phyloP scores from a whole-genome alignment of 2,329 filamentous ascomycete genomes.

The Apiospora arundinis region DNA sequence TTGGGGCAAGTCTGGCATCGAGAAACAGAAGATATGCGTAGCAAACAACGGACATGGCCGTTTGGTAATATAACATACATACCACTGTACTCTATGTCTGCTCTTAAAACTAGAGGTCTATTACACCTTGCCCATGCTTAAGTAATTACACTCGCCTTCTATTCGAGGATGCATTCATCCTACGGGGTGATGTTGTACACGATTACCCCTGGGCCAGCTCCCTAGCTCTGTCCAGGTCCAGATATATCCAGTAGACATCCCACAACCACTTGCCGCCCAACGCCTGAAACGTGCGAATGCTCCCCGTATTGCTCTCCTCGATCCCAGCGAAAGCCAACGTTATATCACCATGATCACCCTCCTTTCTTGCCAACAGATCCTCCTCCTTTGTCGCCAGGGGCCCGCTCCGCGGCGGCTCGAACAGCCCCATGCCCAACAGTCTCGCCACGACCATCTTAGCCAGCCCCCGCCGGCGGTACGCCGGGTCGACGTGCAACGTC shows the following conservation, averaged over 20 bases:
- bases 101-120: too few species aligned
- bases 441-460: slow-evolving; percentile 10
- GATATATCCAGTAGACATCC: slow-evolving; percentile 22
- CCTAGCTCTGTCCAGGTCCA: slow-evolving; percentile 11
- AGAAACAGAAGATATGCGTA: too few species aligned
- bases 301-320: slow-evolving; percentile 20
- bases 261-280: slow-evolving; percentile 18
- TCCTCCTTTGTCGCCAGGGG: slow-evolving; percentile 1
- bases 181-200: too few species aligned
- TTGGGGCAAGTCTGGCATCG: too few species aligned
- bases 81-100: too few species aligned
- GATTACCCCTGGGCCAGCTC: too few species aligned
- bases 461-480: slow-evolving; percentile 8
- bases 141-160: too few species aligned
- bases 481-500: slow-evolving; percentile 18
- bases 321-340: slow-evolving; percentile 21
- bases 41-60: too few species aligned
- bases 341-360: not conserved
- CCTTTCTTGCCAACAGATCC: not conserved
- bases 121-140: too few species aligned
- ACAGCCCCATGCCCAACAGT: slow-evolving; percentile 11
- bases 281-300: slow-evolving; percentile 18
- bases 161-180: not conserved
- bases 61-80: too few species aligned
- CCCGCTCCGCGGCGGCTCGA: not conserved